Base-by-base conservation (phyloP, 441 rosid genomes). In the Euphorbia celastroides region DNA sequence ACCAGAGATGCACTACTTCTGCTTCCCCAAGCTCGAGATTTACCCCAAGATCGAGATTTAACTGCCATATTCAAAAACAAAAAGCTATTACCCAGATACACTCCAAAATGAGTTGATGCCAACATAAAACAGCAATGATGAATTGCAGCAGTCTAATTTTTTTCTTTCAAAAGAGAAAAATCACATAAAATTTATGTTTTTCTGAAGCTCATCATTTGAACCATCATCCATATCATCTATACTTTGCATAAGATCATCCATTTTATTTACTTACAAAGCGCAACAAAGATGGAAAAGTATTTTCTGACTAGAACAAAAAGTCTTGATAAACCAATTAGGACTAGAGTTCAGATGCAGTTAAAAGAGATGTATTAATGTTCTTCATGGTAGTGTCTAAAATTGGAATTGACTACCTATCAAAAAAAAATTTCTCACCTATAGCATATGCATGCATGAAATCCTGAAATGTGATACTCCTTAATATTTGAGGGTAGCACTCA, bases 1-100 rank as follows among this genome's bases (percentile, higher is more conserved):
- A 90, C 98, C 98, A 88, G 75, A 76, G 91, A 86, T 72, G 75
- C 78, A 60, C 92, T 88, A 62, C 75, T 80, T 65, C 85, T 60
- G 75, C 82, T 84, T 78, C 80, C 87, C 98, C 97, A 90, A 13
- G 93, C 98, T 59, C 93, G 88, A 75, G 97, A n/a, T n/a, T n/a
- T n/a, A n/a, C 80, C 87, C 98, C 97, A 90, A 13, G 93, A 97
- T 59, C 93, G 88, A 75, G 97, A 90, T 78, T 80, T 85, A 79
- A 90, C 98, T 90, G 89, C 64, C 69, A 84, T 55, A 68, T 70
- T 71, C 44, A 77, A 62, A 72, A 62, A n/a, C n/a, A n/a, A 50
- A 70, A 74, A 66, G 55, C 70, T 62, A 48, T 68, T 62, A 78
- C 52, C 44, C 41, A 34, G 30, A 44, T 2, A 56, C 11, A 41